Evolutionary conservation across 768 basidiomycete genomes (phyloP).

Genomic region (Trametes villosa): DNA sequence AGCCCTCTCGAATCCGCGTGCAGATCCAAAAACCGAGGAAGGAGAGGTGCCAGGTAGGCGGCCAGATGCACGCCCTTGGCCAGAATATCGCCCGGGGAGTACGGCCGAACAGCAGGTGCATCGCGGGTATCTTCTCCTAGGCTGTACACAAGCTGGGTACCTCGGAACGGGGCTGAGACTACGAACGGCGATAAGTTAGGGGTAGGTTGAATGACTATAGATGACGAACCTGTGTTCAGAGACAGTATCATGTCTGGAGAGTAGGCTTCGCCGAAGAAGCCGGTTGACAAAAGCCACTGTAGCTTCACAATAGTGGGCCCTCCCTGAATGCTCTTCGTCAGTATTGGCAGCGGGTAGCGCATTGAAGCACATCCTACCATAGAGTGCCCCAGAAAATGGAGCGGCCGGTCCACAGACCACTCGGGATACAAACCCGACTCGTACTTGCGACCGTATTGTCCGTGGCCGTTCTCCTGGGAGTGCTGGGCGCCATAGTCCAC

Average conservation of each 20-base stretch:
- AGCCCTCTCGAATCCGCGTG: conserved; percentile 49
- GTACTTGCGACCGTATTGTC: conserved; percentile 47
- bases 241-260: conserved; percentile 53
- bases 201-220: neutral
- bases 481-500: conserved; percentile 55
- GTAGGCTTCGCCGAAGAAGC: conserved; percentile 45
- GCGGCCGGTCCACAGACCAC: conserved; percentile 47
- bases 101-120: conserved; percentile 45
- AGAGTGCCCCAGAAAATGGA: conserved; percentile 57
- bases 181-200: neutral
- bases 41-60: conserved; percentile 48
- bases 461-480: conserved; percentile 42
- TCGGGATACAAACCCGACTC: conserved; percentile 47
- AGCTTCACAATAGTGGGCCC: conserved; percentile 53
- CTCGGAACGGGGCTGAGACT: conserved; percentile 55
- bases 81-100: conserved; percentile 45
- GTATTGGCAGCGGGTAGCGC: neutral
- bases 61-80: conserved; percentile 46
- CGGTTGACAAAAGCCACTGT: conserved; percentile 44
- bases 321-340: conserved; percentile 37
- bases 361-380: conserved; percentile 39
- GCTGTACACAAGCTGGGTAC: conserved; percentile 50
- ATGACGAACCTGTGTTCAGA: conserved; percentile 43
- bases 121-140: conserved; percentile 47
- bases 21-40: conserved; percentile 44